Base-by-base conservation (phyloP, 2,329 filamentous ascomycete genomes). In the Trichoderma sp. region DNA sequence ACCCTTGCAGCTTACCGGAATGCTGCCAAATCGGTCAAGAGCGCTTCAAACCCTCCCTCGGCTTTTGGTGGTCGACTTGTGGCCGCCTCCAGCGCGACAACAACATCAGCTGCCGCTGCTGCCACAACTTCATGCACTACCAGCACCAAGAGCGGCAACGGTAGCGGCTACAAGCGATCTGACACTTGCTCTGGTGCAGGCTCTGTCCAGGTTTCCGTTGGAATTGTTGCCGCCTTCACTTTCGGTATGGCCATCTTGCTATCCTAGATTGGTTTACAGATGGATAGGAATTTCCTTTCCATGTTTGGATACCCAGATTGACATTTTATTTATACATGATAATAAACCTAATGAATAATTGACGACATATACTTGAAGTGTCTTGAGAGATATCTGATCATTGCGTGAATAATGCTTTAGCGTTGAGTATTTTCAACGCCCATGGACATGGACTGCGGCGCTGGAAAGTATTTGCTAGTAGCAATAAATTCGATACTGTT, bases 1-100 rank as follows among this genome's bases (percentile, higher is more conserved):
- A 72, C 70, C 7, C 69, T 71, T 9, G 57, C 53, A 9, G 48
- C 63, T 13, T 72, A 71, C 59, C 25, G 57, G 29, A 65, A 32
- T 9, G 59, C 59, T 3, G 65, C 68, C 27, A 59, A 45, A 12
- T 56, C 42, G 4, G 68, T 60, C 5, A 25, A 35, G n/a, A 45
- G 45, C 10, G 65, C 68, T 2, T 54, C 50, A 13, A 64, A 64
- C 17, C 65, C 66, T 2, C 42, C 42, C 22, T 10, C 42, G 3
- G 17, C 22, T 32, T 25, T 64, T 17, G 61, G 50, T 19, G 60
- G 61, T 1, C n/a, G 7, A n/a, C 27, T 64, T 29, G 50, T 56
- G 10, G 6, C 37, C 8, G 3, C n/a, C 12, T 6, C 50, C 12
- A 25, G 10, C 10, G 9, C 60, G 7, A 29, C 48, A 8, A 29